A percentile compares a stretch with the other conserved stretches of the same genome.
Conservation (phyloP, 306 rosid species). For the Medicago lupulina region DNA sequence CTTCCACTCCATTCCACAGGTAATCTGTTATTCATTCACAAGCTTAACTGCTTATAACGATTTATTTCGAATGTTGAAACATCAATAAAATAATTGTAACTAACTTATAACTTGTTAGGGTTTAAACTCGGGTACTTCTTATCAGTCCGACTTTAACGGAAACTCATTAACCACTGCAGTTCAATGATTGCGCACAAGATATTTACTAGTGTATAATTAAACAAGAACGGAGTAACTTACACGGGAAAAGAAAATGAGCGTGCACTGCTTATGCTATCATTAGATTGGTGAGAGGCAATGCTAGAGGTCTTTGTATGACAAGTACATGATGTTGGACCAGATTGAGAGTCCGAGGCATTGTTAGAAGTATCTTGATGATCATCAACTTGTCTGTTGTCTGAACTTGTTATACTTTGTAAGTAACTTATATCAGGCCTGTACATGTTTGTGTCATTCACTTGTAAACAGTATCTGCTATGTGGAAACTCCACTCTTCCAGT, state of each 20-base stretch:
- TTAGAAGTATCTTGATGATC: constrained; percentile 38
- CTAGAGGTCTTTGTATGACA: constrained; percentile 39
- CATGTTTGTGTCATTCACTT: constrained; percentile 38
- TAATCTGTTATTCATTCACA: constrained; percentile 55
- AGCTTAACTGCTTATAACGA: constrained; percentile 8
- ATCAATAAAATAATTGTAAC: not conserved
- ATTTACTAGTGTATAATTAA: not conserved
- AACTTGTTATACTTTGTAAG: constrained; percentile 31
- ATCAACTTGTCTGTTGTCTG: constrained; percentile 38
- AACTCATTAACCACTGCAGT: too few relatives aligned
- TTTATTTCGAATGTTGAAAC: not conserved
- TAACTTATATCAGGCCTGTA: constrained; percentile 37
- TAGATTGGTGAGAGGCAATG: constrained; percentile 54
- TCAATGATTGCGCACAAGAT: not conserved
- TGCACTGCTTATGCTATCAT: constrained; percentile 71
- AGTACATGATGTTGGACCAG: constrained; percentile 8
- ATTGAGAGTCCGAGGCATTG: constrained; percentile 17
- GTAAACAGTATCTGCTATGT: constrained; percentile 25
- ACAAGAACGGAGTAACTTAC: constrained; percentile 47
- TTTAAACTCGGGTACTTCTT: too few relatives aligned
- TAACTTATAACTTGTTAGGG: not conserved
- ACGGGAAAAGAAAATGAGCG: constrained; percentile 80
- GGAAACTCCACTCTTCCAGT: constrained; percentile 44
- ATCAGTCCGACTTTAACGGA: too few relatives aligned
- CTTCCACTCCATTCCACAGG: constrained; percentile 81